Evolutionary conservation across 148 eudicot species (phyloP).

Genomic region (Simmondsia chinensis): DNA sequence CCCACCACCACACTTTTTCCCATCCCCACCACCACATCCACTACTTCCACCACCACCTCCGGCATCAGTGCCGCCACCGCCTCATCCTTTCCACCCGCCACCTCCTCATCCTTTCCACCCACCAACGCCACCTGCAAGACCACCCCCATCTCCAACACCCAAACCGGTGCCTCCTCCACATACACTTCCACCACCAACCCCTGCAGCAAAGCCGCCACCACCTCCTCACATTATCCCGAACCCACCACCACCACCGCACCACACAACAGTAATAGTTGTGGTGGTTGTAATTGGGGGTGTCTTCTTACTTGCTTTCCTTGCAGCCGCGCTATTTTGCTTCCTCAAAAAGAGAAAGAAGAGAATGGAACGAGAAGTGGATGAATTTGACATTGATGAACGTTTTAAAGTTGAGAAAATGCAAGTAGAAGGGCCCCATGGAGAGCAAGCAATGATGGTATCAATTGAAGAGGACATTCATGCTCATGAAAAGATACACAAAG

Average conservation of each 20-base stretch:
- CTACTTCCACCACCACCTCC: conserved; percentile 21
- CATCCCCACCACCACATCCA: conserved; percentile 18
- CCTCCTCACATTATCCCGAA: conserved; percentile 19
- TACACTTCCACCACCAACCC: conserved; percentile 16
- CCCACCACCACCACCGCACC: conserved; percentile 53
- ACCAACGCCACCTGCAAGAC: conserved; percentile 31
- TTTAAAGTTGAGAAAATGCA: conserved; percentile 43
- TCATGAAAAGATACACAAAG: conserved; percentile 37
- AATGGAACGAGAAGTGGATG: conserved; percentile 32
- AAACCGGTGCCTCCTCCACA: conserved; percentile 17
- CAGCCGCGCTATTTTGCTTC: conserved; percentile 54
- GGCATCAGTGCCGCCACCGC: conserved; percentile 24
- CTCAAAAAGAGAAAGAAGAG: conserved; percentile 58
- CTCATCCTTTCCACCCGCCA: conserved; percentile 18
- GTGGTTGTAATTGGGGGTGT: conserved; percentile 72
- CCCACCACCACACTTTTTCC: conserved; percentile 26
- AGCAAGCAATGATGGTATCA: conserved; percentile 35
- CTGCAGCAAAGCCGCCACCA: conserved; percentile 28
- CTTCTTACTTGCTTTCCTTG: conserved; percentile 60
- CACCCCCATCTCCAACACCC: conserved; percentile 20
- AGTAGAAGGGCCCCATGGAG: conserved; percentile 67
- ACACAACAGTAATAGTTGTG: conserved; percentile 39
- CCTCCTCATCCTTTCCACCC: conserved; percentile 20
- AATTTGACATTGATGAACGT: conserved; percentile 42
- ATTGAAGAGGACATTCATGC: conserved; percentile 64